These are phyloP conservation scores for Diutina siamensis DNA, from an alignment of 1,139 yeast species.

Conservation along the genomic window DNA sequence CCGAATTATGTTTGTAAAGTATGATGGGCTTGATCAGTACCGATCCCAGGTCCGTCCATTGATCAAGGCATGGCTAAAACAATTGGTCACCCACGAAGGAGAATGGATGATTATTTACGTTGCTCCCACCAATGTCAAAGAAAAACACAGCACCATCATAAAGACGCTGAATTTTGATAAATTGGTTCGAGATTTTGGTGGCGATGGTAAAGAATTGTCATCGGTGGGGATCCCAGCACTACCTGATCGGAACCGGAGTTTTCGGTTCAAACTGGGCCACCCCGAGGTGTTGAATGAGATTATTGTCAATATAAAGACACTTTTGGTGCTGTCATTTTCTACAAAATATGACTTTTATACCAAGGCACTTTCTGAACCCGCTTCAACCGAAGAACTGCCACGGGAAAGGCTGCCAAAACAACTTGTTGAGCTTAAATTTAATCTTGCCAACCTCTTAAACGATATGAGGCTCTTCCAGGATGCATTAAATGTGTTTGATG, in stretches of 20 bases:
- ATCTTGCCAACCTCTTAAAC: slow-evolving; percentile 23
- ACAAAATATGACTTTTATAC: slow-evolving; percentile 30
- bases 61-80: slow-evolving; percentile 67
- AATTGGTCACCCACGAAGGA: slow-evolving; percentile 23
- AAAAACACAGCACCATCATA: slow-evolving; percentile 29
- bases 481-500: slow-evolving; percentile 37
- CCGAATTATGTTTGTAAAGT: slow-evolving; percentile 57
- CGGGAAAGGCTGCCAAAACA: slow-evolving; percentile 2
- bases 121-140: slow-evolving; percentile 33
- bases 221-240: background rate
- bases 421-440: slow-evolving; percentile 13
- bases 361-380: slow-evolving; percentile 13
- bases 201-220: slow-evolving; percentile 26
- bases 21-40: slow-evolving; percentile 61
- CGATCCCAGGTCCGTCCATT: slow-evolving; percentile 71
- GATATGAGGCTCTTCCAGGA: slow-evolving; percentile 49
- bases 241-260: background rate
- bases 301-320: slow-evolving; percentile 34
- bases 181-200: slow-evolving; percentile 52
- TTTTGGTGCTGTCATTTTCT: slow-evolving; percentile 47
- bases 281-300: slow-evolving; percentile 41
- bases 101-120: slow-evolving; percentile 52
- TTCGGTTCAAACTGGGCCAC: slow-evolving; percentile 8
- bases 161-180: slow-evolving; percentile 55
- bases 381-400: background rate